Base-by-base conservation (phyloP, 768 basidiomycete species). In the Mycena pura region DNA sequence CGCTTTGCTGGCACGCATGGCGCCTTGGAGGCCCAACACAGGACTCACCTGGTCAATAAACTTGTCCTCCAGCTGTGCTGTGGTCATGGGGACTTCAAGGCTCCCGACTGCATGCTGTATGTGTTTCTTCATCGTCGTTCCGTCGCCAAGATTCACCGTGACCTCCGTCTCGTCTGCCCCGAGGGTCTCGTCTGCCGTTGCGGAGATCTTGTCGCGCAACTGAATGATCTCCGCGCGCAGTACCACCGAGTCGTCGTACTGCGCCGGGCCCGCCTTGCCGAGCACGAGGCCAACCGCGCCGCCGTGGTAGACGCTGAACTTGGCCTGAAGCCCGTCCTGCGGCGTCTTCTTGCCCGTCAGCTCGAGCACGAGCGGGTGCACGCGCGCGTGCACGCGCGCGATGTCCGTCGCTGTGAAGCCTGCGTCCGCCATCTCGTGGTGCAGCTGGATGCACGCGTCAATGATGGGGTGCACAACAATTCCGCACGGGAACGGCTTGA, bases 401-500 rank as follows among this genome's bases (percentile, higher is more conserved):
- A 69, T 69, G 36, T 49, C 62, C 17, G 25, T 43, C 11, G 63
- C 62, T 6, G 49, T 49, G 32, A 54, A 25, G 3, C 54, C 45
- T 13, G 50, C 51, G 10, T 50, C 55, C 14, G 29, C 44, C 5
- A 64, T 36, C 44, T 64, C 58, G 32, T 46, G 39, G 47, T 69
- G 62, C 24, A 69, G 62, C 46, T 68, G 64, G 44, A 68, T 64
- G 32, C 64, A 66, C 13, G 57, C 69, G 45, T 70, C 65, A 39
- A 70, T 68, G 17, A 64, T 49, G 27, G 69, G 69, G 28, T 69
- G 68, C 15, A 69, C 66, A 22, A 69, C 68, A 60, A 69, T 67
- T 7, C 68, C 68, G 57, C 68, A 69, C n/a, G 68, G 66, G 49
- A 60, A 69, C 9, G 68, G 68, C 44, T 69, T 69, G 57, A 65